phyloP scores from a whole-genome alignment of 306 rosid species.

The Medicago ruthenica region DNA sequence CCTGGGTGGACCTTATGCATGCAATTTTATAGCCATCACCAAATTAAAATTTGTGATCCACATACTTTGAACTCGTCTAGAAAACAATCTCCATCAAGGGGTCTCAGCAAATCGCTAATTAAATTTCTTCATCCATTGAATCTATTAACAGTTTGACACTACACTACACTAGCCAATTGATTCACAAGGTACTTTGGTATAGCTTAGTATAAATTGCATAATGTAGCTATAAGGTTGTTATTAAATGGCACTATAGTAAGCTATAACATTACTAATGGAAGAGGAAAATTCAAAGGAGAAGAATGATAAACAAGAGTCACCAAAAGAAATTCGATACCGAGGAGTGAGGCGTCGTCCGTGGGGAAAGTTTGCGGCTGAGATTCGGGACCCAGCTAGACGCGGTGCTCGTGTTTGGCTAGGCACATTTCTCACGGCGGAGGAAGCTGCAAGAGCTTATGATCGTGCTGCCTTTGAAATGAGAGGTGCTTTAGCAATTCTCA shows the following conservation, averaged over 20 bases:
- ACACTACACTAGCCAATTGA: not conserved
- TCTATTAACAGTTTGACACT: constrained; percentile 15
- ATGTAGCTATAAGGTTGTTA: not conserved
- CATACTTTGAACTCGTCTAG: constrained; percentile 43
- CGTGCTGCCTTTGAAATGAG: constrained; percentile 69
- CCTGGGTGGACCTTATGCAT: constrained; percentile 22
- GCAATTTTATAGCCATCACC: constrained; percentile 41
- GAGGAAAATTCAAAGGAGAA: constrained; percentile 15
- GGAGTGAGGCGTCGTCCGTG: constrained; percentile 50
- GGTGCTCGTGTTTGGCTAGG: constrained; percentile 69
- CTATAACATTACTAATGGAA: constrained; percentile 36
- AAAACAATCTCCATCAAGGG: constrained; percentile 47
- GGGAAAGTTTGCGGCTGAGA: constrained; percentile 50
- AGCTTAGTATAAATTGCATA: constrained; percentile 13
- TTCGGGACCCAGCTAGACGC: constrained; percentile 24
- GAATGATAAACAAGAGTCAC: not conserved
- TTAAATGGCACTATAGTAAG: not conserved
- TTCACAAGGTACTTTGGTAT: not conserved
- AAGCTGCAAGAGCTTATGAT: constrained; percentile 74
- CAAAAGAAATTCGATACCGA: constrained; percentile 26
- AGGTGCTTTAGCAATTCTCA: constrained; percentile 63
- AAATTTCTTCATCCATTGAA: constrained; percentile 44
- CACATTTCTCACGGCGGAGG: constrained; percentile 58
- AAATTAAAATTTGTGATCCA: constrained; percentile 26
- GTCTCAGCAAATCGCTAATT: constrained; percentile 1